phyloP scores from a whole-genome alignment of 148 eudicot genomes.

The Amaranthus hypochondriacus region DNA sequence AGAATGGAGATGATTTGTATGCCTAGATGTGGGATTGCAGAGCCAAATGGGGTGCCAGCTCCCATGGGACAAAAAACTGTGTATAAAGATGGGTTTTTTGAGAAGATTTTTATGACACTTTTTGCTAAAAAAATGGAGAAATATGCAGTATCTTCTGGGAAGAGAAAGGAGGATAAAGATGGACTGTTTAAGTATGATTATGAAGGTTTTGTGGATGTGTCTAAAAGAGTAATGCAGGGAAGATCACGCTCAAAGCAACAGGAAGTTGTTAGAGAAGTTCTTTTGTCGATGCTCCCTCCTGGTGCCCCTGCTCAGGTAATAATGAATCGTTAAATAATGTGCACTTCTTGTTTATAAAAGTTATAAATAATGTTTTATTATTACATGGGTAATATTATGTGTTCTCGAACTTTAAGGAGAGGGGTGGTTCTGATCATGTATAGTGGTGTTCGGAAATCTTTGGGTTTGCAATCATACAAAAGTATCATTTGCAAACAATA shows the following conservation, averaged over 20 bases:
- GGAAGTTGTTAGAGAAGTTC: constrained; percentile 77
- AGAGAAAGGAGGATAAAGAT: constrained; percentile 30
- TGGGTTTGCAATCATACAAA: too few relatives aligned
- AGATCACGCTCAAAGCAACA: constrained; percentile 74
- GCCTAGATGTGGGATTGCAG: constrained; percentile 55
- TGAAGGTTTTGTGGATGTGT: constrained; percentile 79
- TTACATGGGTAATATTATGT: background rate
- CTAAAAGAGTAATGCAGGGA: constrained; percentile 74
- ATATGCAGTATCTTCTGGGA: constrained; percentile 25
- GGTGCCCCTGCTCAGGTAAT: constrained; percentile 86
- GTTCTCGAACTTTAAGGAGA: too few relatives aligned
- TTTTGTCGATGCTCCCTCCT: constrained; percentile 90
- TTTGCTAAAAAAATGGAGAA: constrained; percentile 87
- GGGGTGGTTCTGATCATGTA: too few relatives aligned
- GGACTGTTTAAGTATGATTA: constrained; percentile 61
- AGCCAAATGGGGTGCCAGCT: constrained; percentile 68
- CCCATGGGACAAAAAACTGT: constrained; percentile 78
- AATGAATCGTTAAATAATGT: background rate
- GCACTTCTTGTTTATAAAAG: background rate
- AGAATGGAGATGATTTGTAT: background rate
- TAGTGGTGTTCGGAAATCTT: too few relatives aligned
- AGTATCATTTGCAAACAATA: too few relatives aligned
- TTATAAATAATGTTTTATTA: background rate
- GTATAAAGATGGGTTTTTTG: constrained; percentile 80
- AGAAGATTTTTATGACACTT: constrained; percentile 68